phyloP scores from a whole-genome alignment of 352 stramenopile genomes.

The Globisporangium heterothallicum region DNA sequence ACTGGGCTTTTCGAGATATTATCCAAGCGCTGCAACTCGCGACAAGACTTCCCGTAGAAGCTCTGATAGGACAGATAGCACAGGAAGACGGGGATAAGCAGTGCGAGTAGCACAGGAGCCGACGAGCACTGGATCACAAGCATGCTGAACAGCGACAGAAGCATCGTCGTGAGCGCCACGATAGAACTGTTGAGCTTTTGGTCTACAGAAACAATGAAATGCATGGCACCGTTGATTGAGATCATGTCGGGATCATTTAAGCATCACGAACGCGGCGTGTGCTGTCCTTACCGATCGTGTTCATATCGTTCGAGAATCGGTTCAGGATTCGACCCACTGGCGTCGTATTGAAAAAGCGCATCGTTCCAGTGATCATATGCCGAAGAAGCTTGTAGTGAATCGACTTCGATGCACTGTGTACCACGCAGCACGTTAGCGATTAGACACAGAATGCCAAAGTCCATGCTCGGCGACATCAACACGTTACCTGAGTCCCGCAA shows the following conservation, averaged over 20 bases:
- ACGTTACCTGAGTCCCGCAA: slow-evolving; percentile 46
- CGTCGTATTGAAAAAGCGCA: slow-evolving; percentile 85
- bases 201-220: slow-evolving; percentile 25
- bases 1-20: slow-evolving; percentile 77
- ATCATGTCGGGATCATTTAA: background rate
- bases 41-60: slow-evolving; percentile 64
- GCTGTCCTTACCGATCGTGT: slow-evolving; percentile 46
- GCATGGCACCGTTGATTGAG: background rate
- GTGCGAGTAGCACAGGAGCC: slow-evolving; percentile 34
- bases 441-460: slow-evolving; percentile 2
- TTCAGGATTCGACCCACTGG: slow-evolving; percentile 76
- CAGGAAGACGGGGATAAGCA: slow-evolving; percentile 60
- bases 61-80: slow-evolving; percentile 62
- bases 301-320: slow-evolving; percentile 70
- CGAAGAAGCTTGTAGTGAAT: slow-evolving; percentile 65
- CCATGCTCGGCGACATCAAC: background rate
- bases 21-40: slow-evolving; percentile 65
- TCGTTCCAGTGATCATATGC: slow-evolving; percentile 62
- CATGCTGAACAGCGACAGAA: slow-evolving; percentile 49
- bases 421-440: background rate
- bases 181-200: slow-evolving; percentile 48
- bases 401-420: slow-evolving; percentile 40
- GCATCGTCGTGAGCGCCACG: slow-evolving; percentile 37
- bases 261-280: background rate
- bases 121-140: slow-evolving; percentile 40